Evolutionary conservation across 371 early-diverging fungal species (phyloP).

Genomic region (Saksenaea oblongispora): DNA sequence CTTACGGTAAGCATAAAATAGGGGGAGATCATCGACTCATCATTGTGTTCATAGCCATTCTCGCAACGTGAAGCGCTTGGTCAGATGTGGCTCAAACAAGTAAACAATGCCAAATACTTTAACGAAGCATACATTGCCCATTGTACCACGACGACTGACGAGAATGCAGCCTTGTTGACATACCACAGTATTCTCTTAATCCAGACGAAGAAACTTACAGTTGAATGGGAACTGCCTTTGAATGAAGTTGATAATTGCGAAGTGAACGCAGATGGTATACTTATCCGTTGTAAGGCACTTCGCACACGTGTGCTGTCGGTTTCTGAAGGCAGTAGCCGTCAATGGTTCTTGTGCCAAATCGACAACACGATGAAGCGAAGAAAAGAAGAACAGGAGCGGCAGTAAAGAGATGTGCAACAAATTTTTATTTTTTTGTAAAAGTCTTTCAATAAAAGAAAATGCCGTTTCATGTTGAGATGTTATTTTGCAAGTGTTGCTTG

Average conservation of each 20-base stretch:
- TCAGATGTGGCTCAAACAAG: slow-evolving; percentile 86
- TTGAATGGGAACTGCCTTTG: slow-evolving; percentile 58
- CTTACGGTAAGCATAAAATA: slow-evolving; percentile 43
- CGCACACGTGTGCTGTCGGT: neutral
- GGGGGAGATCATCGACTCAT: neutral
- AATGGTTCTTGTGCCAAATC: slow-evolving; percentile 13
- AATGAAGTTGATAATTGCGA: slow-evolving; percentile 16
- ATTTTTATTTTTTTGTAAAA: neutral
- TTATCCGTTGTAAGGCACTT: slow-evolving; percentile 12
- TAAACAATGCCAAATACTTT: slow-evolving; percentile 79
- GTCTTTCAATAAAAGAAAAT: neutral
- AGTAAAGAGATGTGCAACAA: neutral
- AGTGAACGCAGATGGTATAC: slow-evolving; percentile 9
- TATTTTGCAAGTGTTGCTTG: neutral
- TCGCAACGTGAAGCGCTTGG: slow-evolving; percentile 85
- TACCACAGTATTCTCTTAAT: slow-evolving; percentile 64
- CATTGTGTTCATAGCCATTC: slow-evolving; percentile 57
- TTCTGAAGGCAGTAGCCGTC: neutral
- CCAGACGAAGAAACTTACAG: slow-evolving; percentile 53
- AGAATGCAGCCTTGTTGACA: slow-evolving; percentile 66
- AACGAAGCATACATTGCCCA: slow-evolving; percentile 91
- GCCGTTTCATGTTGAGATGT: neutral
- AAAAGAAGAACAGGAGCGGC: slow-evolving; percentile 13
- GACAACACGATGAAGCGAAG: neutral
- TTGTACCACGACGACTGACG: slow-evolving; percentile 47